Evolutionary conservation across 2,329 filamentous ascomycete genomes (phyloP).

Genomic region (Lachnellula hyalina): DNA sequence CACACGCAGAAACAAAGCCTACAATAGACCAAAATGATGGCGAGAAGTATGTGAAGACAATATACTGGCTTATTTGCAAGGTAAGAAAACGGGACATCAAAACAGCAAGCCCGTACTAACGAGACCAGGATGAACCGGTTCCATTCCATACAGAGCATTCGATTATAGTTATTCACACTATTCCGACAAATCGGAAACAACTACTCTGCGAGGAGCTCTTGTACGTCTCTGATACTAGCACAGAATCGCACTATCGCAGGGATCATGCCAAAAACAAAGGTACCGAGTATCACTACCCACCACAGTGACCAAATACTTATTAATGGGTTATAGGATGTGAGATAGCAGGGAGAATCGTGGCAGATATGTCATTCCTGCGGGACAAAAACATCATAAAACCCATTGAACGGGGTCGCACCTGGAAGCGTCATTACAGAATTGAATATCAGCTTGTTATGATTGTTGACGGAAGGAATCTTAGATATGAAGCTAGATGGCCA

Average conservation of each 20-base stretch:
- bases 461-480: conserved; percentile 13
- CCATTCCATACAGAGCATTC: background rate
- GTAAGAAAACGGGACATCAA: background rate
- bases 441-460: conserved; percentile 19
- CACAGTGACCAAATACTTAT: background rate
- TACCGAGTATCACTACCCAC: background rate
- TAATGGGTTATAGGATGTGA: background rate
- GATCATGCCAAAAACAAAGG: conserved; percentile 14
- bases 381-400: conserved; percentile 1
- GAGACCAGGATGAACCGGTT: conserved; percentile 4
- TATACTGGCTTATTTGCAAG: conserved; percentile 13
- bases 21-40: conserved; percentile 10
- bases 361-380: conserved; percentile 15
- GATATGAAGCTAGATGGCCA: conserved; percentile 17
- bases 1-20: conserved; percentile 1
- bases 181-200: background rate
- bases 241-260: conserved; percentile 13
- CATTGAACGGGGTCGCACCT: background rate
- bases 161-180: conserved; percentile 4
- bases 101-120: background rate
- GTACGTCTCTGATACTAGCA: conserved; percentile 9
- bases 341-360: conserved; percentile 9
- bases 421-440: conserved; percentile 7
- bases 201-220: conserved; percentile 10
- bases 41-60: conserved; percentile 10